A percentile compares a stretch with the other conserved stretches of the same genome.
phyloP scores from a whole-genome alignment of 2,329 filamentous ascomycete species.

The Aspergillus brunneoviolaceus region DNA sequence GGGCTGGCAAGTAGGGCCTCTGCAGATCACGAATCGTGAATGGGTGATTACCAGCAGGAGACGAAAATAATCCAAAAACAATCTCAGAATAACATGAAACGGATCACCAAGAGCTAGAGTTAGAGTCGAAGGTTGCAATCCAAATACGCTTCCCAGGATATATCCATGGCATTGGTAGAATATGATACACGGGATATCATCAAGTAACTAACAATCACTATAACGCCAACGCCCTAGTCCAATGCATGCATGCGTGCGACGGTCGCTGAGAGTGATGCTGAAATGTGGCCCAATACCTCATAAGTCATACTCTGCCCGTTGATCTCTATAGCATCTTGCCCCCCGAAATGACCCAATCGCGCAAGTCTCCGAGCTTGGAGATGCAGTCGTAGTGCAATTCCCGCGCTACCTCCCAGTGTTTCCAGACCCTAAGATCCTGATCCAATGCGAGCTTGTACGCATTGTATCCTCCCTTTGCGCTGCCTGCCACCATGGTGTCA shows the following conservation, averaged over 20 bases:
- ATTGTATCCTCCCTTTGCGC: conserved; percentile 42
- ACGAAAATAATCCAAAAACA: too few relatives aligned
- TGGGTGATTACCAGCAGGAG: too few relatives aligned
- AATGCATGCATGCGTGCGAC: conserved; percentile 9
- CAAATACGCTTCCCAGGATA: neutral
- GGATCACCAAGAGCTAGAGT: too few relatives aligned
- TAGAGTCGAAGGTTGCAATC: neutral
- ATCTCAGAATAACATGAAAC: too few relatives aligned
- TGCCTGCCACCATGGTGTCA: conserved; percentile 31
- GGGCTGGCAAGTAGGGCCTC: conserved; percentile 16
- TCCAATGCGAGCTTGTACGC: conserved; percentile 48
- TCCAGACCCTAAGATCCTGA: conserved; percentile 46
- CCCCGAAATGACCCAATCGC: conserved; percentile 39
- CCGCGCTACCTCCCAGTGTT: conserved; percentile 50
- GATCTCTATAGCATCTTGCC: conserved; percentile 24
- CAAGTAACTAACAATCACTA: neutral
- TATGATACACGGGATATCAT: conserved; percentile 6
- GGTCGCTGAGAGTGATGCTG: neutral
- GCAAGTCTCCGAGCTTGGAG: conserved; percentile 39
- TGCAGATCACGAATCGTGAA: conserved; percentile 11
- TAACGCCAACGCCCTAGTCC: conserved; percentile 12
- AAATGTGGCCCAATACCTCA: neutral
- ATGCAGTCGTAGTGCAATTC: conserved; percentile 48
- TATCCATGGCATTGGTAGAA: neutral
- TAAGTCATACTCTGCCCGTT: neutral